Base-by-base conservation (phyloP, 2,329 filamentous ascomycete genomes). In the Hypoxylon sp. region DNA sequence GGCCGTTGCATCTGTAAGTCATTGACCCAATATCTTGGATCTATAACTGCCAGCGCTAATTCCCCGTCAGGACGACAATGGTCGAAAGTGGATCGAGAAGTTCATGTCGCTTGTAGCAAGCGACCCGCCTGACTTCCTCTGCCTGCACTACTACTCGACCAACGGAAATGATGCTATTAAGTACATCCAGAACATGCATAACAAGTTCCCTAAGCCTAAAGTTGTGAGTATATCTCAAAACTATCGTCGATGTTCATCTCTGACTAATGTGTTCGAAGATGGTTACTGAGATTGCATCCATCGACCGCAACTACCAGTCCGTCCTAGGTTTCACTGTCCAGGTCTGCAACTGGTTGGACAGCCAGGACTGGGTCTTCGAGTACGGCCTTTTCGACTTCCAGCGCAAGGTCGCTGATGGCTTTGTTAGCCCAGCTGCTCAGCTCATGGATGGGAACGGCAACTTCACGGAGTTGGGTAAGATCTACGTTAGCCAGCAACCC, bases 371-470 rank as follows among this genome's bases (percentile, higher is more conserved):
- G 76, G 70, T 84, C 23, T 76, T 76, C 62, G 81, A 84, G 71
- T 84, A 84, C 69, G 79, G 76, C 11, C 79, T 82, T 56, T 83
- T 83, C 67, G 81, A 81, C 28, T 82, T 81, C 67, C 82, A 82
- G 76, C 75, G 75, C 57, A 74, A 80, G 23, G 73, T 78, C 55
- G 80, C 81, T 10, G 81, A 84, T 67, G 73, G 72, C 60, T 84
- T 82, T 73, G 82, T 84, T 19, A 84, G 82, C 68, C 82, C 81
- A 0, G 79, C 77, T 38, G 82, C 82, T 25, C 81, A 83, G 73
- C 76, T 84, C 67, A 81, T 84, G 81, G 80, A 82, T 51, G 61
- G 63, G 9, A 75, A 82, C 60, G 82, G 81, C 3, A 74, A 73
- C 19, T 82, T 82, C 53, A 84, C 78, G 7, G 63, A 73, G 25